phyloP scores from a whole-genome alignment of 2,329 filamentous ascomycete species.

The Aschersonia sp. region DNA sequence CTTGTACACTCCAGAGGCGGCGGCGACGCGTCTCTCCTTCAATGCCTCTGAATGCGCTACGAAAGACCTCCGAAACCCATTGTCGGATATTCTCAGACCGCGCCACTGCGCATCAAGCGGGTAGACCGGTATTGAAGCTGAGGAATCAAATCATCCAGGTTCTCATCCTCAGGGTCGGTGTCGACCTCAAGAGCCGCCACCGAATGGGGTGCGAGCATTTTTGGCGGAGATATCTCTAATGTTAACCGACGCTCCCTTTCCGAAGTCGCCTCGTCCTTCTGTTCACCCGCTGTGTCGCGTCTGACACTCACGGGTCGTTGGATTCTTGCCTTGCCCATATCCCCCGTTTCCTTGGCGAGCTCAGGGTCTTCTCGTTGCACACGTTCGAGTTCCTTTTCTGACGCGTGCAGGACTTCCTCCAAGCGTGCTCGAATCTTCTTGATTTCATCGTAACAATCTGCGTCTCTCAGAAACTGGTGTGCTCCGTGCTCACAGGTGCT shows the following conservation, averaged over 20 bases:
- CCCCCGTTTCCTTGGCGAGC: conserved; percentile 20
- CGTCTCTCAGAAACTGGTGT: conserved; percentile 78
- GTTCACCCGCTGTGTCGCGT: conserved; percentile 21
- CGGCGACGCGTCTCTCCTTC: no score
- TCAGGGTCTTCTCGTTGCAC: conserved; percentile 37
- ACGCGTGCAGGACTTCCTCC: conserved; percentile 44
- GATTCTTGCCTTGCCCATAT: conserved; percentile 28
- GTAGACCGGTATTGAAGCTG: conserved; percentile 28
- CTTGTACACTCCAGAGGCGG: no score
- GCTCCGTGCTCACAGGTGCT: conserved; percentile 73
- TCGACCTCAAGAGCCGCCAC: conserved; percentile 18
- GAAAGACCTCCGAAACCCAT: no score
- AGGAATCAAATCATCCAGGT: conserved; percentile 22
- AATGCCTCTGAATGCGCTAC: no score
- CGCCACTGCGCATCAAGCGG: conserved; percentile 19
- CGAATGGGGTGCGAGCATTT: conserved; percentile 4
- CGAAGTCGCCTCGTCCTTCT: conserved; percentile 12
- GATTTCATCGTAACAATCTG: conserved; percentile 69
- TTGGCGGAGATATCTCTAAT: conserved; percentile 7
- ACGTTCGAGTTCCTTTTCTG: conserved; percentile 43
- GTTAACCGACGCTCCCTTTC: conserved; percentile 11
- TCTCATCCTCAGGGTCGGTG: conserved; percentile 25
- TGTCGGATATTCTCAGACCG: conserved; percentile 3
- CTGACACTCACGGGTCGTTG: conserved; percentile 40
- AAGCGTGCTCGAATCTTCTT: conserved; percentile 53